A percentile compares a stretch with the other conserved stretches of the same genome.
phyloP scores from a whole-genome alignment of 305 asterid species.

The Fraxinus ornus region DNA sequence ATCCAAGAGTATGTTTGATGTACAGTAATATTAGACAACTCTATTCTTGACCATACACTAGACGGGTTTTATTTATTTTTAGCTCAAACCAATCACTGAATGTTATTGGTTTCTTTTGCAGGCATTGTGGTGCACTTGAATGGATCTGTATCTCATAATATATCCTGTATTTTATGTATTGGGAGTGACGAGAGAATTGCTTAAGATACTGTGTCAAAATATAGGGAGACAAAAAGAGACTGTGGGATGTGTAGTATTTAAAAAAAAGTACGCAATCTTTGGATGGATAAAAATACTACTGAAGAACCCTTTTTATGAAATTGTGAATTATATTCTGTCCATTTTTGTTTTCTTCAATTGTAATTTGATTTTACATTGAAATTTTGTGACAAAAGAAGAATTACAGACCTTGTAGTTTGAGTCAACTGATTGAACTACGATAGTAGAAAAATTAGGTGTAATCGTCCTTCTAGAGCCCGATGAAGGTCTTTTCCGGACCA shows the following conservation, averaged over 20 bases:
- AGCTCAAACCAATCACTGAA: not conserved
- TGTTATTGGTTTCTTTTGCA: not conserved
- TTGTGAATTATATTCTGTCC: not conserved
- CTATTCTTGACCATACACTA: not conserved
- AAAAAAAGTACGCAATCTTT: not conserved
- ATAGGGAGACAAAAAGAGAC: not conserved
- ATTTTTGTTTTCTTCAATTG: not conserved
- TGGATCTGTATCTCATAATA: not conserved
- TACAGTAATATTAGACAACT: not conserved
- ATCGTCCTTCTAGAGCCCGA: not conserved
- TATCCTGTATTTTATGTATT: not conserved
- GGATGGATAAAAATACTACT: not conserved
- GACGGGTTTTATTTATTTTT: not conserved
- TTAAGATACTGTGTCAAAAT: not conserved
- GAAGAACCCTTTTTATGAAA: not conserved
- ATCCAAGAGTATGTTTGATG: not conserved
- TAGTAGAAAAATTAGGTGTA: not conserved
- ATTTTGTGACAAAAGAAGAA: not conserved
- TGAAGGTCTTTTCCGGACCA: not conserved
- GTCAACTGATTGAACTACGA: not conserved
- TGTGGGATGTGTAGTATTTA: not conserved
- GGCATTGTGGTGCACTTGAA: slow-evolving; percentile 19
- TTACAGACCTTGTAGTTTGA: not conserved
- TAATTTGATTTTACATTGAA: not conserved
- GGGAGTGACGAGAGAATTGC: not conserved